Conservation (phyloP, 1,284 basidiomycete species). For the Cryptococcus sp. region DNA sequence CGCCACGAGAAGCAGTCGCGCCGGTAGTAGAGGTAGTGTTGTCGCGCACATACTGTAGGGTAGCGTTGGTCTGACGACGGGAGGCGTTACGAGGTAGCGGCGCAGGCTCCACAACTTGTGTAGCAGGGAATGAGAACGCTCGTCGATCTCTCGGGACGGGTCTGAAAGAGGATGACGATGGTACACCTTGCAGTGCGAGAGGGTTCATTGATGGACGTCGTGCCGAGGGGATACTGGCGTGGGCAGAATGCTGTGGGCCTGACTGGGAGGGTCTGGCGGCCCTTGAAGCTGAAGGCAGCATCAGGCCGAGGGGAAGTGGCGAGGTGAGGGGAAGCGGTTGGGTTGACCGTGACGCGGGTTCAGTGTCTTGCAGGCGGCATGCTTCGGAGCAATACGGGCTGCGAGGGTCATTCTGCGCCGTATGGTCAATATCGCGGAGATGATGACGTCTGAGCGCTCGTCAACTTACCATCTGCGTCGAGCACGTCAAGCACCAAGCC, state of each 20-base stretch:
- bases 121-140: constrained; percentile 48
- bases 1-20: constrained; percentile 1
- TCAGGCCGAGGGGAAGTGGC: constrained; percentile 25
- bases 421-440: background rate
- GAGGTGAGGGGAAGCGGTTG: constrained; percentile 29
- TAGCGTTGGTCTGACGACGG: constrained; percentile 17
- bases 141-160: constrained; percentile 35
- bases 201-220: constrained; percentile 13
- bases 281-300: constrained; percentile 11
- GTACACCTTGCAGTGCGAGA: constrained; percentile 2
- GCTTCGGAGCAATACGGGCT: constrained; percentile 45
- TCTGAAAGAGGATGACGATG: background rate
- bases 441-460: background rate
- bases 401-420: constrained; percentile 35
- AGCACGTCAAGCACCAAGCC: constrained; percentile 40
- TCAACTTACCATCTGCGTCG: constrained; percentile 43
- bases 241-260: background rate
- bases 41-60: constrained; percentile 37
- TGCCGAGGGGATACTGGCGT: constrained; percentile 5
- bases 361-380: constrained; percentile 36
- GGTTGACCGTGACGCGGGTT: constrained; percentile 10
- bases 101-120: constrained; percentile 19
- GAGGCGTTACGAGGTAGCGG: constrained; percentile 10
- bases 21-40: constrained; percentile 11
- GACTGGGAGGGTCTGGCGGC: no score